Evolutionary conservation across 2,329 filamentous ascomycete genomes (phyloP), one percentile per base, ranked within the genome.

Genomic region (Colletotrichum horii): DNA sequence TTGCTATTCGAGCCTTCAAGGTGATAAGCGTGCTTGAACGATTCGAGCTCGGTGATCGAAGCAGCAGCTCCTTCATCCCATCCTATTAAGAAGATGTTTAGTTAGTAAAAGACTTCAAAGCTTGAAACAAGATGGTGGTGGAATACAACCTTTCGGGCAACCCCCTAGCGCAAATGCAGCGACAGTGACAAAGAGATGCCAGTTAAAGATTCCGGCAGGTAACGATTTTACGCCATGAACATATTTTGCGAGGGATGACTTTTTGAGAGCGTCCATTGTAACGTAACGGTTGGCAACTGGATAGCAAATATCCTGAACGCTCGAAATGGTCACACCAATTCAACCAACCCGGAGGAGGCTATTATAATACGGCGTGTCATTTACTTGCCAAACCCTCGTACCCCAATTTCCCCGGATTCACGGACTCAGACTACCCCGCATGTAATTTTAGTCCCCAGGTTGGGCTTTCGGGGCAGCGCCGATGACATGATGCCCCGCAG

Each of bases 41-140:
- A 85, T 80, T 19, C 79, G 79, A 72, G 85, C 85, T 19, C 81
- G 77, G 28, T 83, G 30, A 74, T 83, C 79, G 75, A 85, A 85
- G 28, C 83, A 78, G 14, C 81, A 15, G 82, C 82, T 15, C 82
- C 83, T 78, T 84, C 82, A 52, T 84, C 82, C 82, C 83, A 84
- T 52, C 80, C 83, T 84, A 43, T 43, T 19, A 43, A 60, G 28
- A 11, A 15, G 11, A 24, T 16, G 8, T 8, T n/a, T 22, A 34
- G 60, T 62, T 62, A 62, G 60, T 1, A 19, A 26, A 15, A 28
- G 26, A 24, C 22, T 15, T 19, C 28, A 12, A 32, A 28, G 12
- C 30, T 15, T 34, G 19, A 24, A 36, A 32, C 60, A 38, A 34
- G 60, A 11, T 62, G n/a, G 19, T 19, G 28, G 15, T 61, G 28